Evolutionary conservation across 495 filamentous ascomycete species (phyloP), one percentile per base, ranked within the genome.

Genomic region (Penicillium argentinense): DNA sequence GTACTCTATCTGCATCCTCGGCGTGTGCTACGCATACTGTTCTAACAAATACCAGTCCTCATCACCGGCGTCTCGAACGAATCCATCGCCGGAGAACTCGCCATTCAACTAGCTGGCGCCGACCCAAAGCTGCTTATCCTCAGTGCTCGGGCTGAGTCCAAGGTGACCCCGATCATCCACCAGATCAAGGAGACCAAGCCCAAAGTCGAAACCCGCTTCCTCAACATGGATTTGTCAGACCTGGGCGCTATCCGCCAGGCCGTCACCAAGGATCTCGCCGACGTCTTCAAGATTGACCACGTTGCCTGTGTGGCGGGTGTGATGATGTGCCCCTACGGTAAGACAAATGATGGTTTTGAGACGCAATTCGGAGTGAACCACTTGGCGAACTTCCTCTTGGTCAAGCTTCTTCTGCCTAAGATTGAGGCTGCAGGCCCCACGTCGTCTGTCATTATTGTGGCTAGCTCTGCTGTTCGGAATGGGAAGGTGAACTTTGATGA

Each of bases 31-130:
- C n/a, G n/a, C n/a, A n/a, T n/a, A 27, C 1, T 14, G 3, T 7
- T 12, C 7, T 14, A 8, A 5, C 5, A 5, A 25, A 0, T 2
- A 22, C 17, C 12, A 59, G 56, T 59, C 3, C 34, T 59, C 4
- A 53, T 59, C 18, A 59, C 56, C n/a, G 56, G 56, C 14, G 45
- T 59, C 17, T 49, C 56, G 9, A 18, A 47, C 16, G 27, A 56
- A 5, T 59, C 56, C 13, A 59, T 59, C 11, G 56, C 53, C 7
- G 56, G 53, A 21, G 52, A 59, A 28, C 53, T 59, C 1, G 56
- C 48, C 9, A 4, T 59, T 3, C 56, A 56, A 19, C 40, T 59
- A 2, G 9, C 53, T 3, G 11, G 30, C 19, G 48, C 42, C 13
- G 5, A 49, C 17, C 56, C 56, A 2, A 52, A 49, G 12, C 48